Conservation (phyloP, 202 grass and related monocot species). For the Dendrocalamus latiflorus region DNA sequence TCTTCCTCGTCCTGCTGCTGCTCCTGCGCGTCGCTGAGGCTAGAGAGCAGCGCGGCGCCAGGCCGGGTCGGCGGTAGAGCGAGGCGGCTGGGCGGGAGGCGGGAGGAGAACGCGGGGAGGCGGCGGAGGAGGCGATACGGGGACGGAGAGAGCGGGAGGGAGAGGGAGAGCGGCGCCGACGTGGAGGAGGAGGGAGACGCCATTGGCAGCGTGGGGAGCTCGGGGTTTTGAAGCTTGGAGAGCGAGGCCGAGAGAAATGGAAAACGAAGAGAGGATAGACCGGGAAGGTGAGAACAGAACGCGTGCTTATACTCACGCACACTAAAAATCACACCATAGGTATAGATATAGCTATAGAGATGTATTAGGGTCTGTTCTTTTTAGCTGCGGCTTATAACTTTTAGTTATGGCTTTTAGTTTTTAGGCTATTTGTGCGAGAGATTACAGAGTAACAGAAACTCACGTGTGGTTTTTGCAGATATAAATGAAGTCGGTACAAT, state of each 20-base stretch:
- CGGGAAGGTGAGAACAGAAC: not conserved
- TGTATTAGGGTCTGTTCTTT: no score
- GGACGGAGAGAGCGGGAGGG: not conserved
- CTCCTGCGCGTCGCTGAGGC: conserved; percentile 18
- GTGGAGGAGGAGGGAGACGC: conserved; percentile 25
- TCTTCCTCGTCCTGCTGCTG: conserved; percentile 5
- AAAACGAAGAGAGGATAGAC: conserved; percentile 15
- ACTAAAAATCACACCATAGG: no score
- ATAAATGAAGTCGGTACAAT: no score
- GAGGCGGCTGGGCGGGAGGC: not conserved
- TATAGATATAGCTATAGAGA: no score
- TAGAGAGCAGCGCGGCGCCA: conserved; percentile 28
- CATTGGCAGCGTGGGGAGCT: conserved; percentile 1
- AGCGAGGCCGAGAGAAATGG: not conserved
- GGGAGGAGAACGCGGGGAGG: not conserved
- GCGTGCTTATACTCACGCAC: no score
- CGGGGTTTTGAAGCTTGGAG: not conserved
- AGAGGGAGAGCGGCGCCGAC: conserved; percentile 28
- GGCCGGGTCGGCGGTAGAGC: conserved; percentile 21
- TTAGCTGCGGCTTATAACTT: no score
- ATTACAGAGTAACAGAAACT: no score
- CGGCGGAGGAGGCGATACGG: not conserved
- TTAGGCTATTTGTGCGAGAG: no score
- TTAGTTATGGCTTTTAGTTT: no score
- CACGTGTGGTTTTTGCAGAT: no score